A percentile compares a stretch with the other conserved stretches of the same genome.
Conservation (phyloP, 768 basidiomycete genomes). For the Mycena capillaripes region DNA sequence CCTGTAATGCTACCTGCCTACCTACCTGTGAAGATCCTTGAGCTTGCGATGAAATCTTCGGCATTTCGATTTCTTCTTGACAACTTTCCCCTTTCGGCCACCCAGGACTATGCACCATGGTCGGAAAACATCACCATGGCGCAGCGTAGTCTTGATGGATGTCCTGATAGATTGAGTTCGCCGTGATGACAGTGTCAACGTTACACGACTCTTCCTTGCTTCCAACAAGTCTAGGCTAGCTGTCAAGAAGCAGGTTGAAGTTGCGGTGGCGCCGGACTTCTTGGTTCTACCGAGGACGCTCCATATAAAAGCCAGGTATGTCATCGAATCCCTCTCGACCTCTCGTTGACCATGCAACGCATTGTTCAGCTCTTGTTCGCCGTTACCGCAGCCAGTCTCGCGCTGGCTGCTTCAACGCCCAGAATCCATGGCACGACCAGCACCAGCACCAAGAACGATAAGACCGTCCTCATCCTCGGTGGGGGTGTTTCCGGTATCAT, state of each 20-base stretch:
- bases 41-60: too few relatives aligned
- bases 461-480: slow-evolving; percentile 69
- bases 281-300: slow-evolving; percentile 1
- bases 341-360: slow-evolving; percentile 3
- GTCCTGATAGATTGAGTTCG: too few relatives aligned
- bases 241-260: neutral
- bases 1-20: too few relatives aligned
- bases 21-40: too few relatives aligned
- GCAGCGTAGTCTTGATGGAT: too few relatives aligned
- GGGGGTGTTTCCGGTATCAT: slow-evolving; percentile 77
- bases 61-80: too few relatives aligned
- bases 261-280: neutral
- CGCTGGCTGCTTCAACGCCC: neutral
- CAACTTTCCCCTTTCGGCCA: too few relatives aligned
- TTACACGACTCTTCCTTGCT: too few relatives aligned
- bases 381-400: neutral
- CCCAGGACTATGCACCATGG: too few relatives aligned
- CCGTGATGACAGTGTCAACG: too few relatives aligned
- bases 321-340: neutral
- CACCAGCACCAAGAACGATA: slow-evolving; percentile 19
- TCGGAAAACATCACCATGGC: too few relatives aligned
- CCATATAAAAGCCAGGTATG: neutral
- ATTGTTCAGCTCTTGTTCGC: neutral
- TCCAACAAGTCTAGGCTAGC: neutral
- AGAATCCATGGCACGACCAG: neutral